phyloP scores from a whole-genome alignment of 1,284 basidiomycete species.

The Cutaneotrichosporon sp. region DNA sequence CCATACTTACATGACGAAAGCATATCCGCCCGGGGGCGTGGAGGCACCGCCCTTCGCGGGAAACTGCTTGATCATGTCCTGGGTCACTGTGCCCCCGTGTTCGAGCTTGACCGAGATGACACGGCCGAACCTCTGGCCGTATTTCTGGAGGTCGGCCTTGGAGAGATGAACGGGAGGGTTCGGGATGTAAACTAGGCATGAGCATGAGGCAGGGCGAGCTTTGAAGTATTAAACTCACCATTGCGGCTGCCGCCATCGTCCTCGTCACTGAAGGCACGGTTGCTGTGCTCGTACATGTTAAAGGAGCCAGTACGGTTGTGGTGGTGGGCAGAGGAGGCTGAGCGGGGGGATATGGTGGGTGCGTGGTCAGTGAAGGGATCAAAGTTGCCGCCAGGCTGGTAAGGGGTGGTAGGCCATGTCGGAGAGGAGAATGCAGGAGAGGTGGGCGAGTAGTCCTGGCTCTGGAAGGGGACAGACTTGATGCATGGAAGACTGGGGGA shows the following conservation, averaged over 20 bases:
- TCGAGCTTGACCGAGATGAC: slow-evolving; percentile 28
- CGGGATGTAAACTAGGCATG: slow-evolving; percentile 29
- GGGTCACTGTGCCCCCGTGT: neutral
- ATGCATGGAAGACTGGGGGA: slow-evolving; percentile 21
- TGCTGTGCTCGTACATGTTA: neutral
- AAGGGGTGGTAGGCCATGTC: neutral
- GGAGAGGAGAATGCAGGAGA: neutral
- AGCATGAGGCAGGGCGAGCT: neutral
- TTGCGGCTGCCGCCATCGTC: slow-evolving; percentile 25
- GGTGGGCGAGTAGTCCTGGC: neutral
- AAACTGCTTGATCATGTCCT: neutral
- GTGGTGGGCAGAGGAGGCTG: neutral
- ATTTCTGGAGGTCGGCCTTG: slow-evolving; percentile 20
- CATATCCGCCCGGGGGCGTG: slow-evolving; percentile 19
- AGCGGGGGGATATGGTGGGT: neutral
- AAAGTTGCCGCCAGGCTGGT: neutral
- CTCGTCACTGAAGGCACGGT: neutral
- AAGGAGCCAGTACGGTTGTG: neutral
- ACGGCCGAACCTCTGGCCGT: slow-evolving; percentile 27
- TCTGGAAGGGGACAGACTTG: slow-evolving; percentile 4
- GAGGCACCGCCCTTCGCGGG: neutral
- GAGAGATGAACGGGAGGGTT: slow-evolving; percentile 16
- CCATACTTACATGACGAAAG: slow-evolving; percentile 30
- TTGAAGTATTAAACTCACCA: slow-evolving; percentile 16
- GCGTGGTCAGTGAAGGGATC: slow-evolving; percentile 1